Evolutionary conservation across 2,329 filamentous ascomycete genomes (phyloP).

Genomic region (Phialocephala subalpina): DNA sequence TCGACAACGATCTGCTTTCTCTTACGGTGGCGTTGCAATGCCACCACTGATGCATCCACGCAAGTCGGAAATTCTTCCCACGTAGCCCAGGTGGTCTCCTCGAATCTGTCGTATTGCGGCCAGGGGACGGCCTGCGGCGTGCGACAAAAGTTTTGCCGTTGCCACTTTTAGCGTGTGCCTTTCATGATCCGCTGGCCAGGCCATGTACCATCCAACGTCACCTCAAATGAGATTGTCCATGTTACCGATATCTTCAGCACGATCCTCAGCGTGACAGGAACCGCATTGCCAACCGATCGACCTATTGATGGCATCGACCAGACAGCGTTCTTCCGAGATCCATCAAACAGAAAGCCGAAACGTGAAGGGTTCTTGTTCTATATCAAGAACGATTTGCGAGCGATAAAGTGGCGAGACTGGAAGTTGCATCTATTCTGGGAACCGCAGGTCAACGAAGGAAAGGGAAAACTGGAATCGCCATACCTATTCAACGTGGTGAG

Average conservation of each 20-base stretch:
- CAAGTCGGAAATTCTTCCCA: no score
- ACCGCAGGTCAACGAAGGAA: background rate
- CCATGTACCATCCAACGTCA: no score
- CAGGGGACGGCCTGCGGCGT: no score
- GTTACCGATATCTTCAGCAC: background rate
- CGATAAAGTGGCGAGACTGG: background rate
- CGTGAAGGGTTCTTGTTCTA: background rate
- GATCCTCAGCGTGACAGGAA: background rate
- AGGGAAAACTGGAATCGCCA: background rate
- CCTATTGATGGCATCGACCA: background rate
- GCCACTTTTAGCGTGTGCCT: no score
- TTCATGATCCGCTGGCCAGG: background rate
- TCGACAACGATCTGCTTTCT: no score
- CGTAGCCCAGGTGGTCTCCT: no score
- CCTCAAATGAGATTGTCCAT: background rate
- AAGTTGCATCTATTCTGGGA: background rate
- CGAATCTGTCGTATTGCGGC: no score
- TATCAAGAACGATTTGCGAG: background rate
- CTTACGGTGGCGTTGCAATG: no score
- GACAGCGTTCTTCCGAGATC: background rate
- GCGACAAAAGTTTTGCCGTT: no score
- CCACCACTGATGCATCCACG: no score
- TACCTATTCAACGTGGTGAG: background rate
- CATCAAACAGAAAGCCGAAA: background rate
- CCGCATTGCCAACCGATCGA: background rate